Percentiles rank a stretch among this genome's conserved stretches.
Conservation (phyloP, 1,284 basidiomycete species). For the Psilocybe mexicana region DNA sequence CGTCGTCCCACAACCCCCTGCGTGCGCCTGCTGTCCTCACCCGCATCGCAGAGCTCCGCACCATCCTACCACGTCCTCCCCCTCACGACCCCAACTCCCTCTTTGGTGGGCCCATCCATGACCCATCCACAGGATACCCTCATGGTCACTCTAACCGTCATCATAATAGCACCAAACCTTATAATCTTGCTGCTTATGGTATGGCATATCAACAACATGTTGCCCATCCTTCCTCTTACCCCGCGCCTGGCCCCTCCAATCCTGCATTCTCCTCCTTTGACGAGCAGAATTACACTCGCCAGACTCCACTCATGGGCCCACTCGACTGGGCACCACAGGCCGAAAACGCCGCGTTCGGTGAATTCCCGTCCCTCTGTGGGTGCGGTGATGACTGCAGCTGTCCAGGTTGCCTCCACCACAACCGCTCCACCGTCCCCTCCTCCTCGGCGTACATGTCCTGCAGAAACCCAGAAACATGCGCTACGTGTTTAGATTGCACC, state of each 20-base stretch:
- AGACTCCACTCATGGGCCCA: constrained; percentile 16
- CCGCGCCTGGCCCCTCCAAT: constrained; percentile 22
- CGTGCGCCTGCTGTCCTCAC: constrained; percentile 43
- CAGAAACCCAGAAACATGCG: constrained; percentile 47
- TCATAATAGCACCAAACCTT: constrained; percentile 53
- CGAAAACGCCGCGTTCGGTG: constrained; percentile 10
- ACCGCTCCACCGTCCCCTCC: constrained; percentile 21
- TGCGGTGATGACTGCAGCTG: constrained; percentile 36
- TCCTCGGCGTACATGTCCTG: constrained; percentile 31
- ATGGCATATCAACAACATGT: constrained; percentile 31
- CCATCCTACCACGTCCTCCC: constrained; percentile 52
- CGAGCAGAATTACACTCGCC: constrained; percentile 24
- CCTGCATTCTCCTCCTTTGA: constrained; percentile 15
- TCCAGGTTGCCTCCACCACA: constrained; percentile 35
- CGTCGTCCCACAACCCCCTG: constrained; percentile 5
- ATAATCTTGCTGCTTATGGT: constrained; percentile 57
- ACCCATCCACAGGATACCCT: constrained; percentile 39
- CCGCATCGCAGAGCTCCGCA: constrained; percentile 56
- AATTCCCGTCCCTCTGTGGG: constrained; percentile 30
- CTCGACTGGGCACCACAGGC: constrained; percentile 14
- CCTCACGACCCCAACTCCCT: constrained; percentile 17
- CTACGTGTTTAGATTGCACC: constrained; percentile 60
- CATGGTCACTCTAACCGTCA: constrained; percentile 43
- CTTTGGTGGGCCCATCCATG: constrained; percentile 35
- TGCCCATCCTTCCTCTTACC: constrained; percentile 24